Evolutionary conservation across 1,284 basidiomycete genomes (phyloP), one percentile per base, ranked within the genome.

Genomic region (Volvariella surrecta): DNA sequence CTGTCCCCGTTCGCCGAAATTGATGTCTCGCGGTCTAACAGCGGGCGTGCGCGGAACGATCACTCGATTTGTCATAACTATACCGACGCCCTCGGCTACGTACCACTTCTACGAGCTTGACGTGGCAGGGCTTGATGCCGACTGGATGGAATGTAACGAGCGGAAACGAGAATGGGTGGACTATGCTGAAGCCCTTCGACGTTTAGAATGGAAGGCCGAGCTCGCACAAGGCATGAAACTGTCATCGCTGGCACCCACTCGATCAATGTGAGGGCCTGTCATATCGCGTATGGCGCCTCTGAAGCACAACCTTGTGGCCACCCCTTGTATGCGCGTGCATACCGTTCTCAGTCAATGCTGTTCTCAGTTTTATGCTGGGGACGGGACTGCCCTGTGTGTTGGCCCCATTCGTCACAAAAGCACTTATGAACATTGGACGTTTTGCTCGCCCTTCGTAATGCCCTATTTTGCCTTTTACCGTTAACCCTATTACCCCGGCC

Each of bases 71-170:
- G 79, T 88, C 46, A 82, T 75, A 44, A 89, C 85, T 38, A 85
- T 87, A 61, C 74, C 79, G 48, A 76, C 81, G 40, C 74, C 80
- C 32, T 76, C 83, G 41, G 75, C 82, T 45, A 89, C 79, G 34
- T 89, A 89, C 63, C 86, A 89, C 64, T 89, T 89, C 52, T 89
- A 83, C 66, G 87, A 89, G 62, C 74, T 89, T 53, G 86, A 89
- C 61, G 86, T 89, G 32, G 66, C 73, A 17, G 66, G 64, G 41
- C 73, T 89, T 45, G 86, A 88, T 51, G 67, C 74, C 50, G 78
- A 82, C 47, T 89, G 86, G 86, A 67, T 85, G 48, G 86, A 89
- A 59, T 67, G 73, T 54, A 69, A 77, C 50, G 85, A 89, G 65
- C 75, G 86, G 48, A 68, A 68, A 58, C 67, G 86, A 54, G 86